phyloP scores from a whole-genome alignment of 2,329 filamentous ascomycete genomes.

The Ascochyta viciae-villosae region DNA sequence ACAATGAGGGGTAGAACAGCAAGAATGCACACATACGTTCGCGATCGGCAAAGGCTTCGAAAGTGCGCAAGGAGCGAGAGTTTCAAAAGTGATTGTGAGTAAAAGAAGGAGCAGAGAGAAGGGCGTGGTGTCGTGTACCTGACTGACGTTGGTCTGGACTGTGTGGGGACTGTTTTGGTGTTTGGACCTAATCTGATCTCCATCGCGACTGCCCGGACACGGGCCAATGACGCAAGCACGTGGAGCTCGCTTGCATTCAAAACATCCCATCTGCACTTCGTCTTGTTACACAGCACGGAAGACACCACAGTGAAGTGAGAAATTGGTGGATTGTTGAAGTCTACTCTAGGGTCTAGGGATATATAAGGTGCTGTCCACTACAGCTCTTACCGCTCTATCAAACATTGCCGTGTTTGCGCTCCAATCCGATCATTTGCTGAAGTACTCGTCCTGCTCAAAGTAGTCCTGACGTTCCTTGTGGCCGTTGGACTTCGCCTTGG shows the following conservation, averaged over 20 bases:
- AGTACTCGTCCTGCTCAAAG: slow-evolving; percentile 41
- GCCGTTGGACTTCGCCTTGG: slow-evolving; percentile 32
- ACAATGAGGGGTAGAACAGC: slow-evolving; percentile 21
- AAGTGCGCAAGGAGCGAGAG: not conserved
- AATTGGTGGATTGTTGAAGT: slow-evolving; percentile 16
- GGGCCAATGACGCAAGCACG: slow-evolving; percentile 23
- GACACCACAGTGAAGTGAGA: not conserved
- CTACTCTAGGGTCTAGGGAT: slow-evolving; percentile 35
- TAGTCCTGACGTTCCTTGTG: slow-evolving; percentile 33
- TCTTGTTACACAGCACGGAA: slow-evolving; percentile 1
- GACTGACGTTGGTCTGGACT: slow-evolving; percentile 9
- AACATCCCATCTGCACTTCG: not conserved
- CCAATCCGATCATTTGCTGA: slow-evolving; percentile 27
- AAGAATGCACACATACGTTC: slow-evolving; percentile 32
- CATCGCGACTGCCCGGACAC: slow-evolving; percentile 18
- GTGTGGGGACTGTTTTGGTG: slow-evolving; percentile 18
- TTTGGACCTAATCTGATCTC: slow-evolving; percentile 19
- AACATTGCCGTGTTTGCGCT: slow-evolving; percentile 5
- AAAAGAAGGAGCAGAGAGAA: slow-evolving; percentile 8
- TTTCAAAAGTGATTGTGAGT: not conserved
- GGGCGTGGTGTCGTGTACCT: slow-evolving; percentile 10
- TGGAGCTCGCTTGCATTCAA: slow-evolving; percentile 3
- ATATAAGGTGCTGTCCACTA: slow-evolving; percentile 12
- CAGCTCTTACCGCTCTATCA: slow-evolving; percentile 13
- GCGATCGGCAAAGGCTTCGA: not conserved